A percentile compares a stretch with the other conserved stretches of the same genome.
phyloP scores from a whole-genome alignment of 345 rosid genomes.

The Lepidium sativum region DNA sequence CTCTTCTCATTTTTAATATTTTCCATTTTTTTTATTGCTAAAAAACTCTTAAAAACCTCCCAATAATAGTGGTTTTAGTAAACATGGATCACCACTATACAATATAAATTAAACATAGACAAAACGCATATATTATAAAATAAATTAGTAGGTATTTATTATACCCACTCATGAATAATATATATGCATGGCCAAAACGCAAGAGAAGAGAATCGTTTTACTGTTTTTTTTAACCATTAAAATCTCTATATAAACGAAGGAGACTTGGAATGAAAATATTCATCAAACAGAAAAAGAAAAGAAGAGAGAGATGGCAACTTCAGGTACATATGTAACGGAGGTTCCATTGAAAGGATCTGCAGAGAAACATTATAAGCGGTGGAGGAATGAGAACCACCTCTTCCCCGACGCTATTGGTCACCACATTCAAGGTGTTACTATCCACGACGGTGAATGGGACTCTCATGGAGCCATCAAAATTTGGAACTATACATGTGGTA shows the following conservation, averaged over 20 bases:
- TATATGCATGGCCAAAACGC: neutral
- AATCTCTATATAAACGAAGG: conserved; percentile 17
- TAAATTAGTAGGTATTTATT: too few relatives aligned
- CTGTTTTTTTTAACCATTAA: neutral
- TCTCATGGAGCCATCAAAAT: conserved; percentile 30
- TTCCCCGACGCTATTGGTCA: conserved; percentile 27
- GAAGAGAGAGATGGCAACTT: conserved; percentile 23
- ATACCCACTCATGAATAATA: neutral
- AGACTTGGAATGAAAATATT: neutral
- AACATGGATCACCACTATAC: neutral
- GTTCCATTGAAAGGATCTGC: conserved; percentile 31
- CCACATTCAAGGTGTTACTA: conserved; percentile 25
- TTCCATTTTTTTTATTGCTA: too few relatives aligned
- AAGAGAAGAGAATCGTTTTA: neutral
- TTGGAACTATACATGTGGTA: conserved; percentile 32
- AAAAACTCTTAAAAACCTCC: too few relatives aligned
- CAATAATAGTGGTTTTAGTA: too few relatives aligned
- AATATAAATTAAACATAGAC: neutral
- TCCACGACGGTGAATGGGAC: conserved; percentile 31
- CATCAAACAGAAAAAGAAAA: conserved; percentile 1
- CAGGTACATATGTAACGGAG: conserved; percentile 29
- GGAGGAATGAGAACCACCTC: conserved; percentile 27
- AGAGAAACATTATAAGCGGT: conserved; percentile 26
- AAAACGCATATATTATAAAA: too few relatives aligned
- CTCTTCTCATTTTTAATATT: too few relatives aligned